These are phyloP conservation scores for Dipteronia dyeriana DNA, from an alignment of 345 rosid genomes.

Conservation along the genomic window DNA sequence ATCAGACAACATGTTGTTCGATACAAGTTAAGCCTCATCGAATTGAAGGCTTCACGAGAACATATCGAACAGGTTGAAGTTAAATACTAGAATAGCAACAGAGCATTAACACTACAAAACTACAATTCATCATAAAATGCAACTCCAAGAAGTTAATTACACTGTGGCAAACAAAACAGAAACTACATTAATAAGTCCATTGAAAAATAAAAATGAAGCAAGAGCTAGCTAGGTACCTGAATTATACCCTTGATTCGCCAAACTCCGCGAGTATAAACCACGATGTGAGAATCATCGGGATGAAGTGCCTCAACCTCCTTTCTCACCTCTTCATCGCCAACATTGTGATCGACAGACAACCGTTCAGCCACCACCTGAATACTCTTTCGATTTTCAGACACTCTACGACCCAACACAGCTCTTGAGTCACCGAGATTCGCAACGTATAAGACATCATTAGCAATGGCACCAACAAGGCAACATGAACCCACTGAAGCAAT, in stretches of 20 bases:
- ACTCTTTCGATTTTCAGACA: conserved; percentile 16
- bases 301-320: conserved; percentile 72
- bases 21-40: neutral
- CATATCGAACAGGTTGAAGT: neutral
- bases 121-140: neutral
- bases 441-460: conserved; percentile 46
- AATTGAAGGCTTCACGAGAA: neutral
- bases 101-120: neutral
- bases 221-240: conserved; percentile 42
- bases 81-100: neutral
- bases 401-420: conserved; percentile 58
- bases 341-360: conserved; percentile 65
- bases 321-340: conserved; percentile 62
- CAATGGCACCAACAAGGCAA: conserved; percentile 61
- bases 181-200: neutral
- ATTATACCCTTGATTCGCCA: conserved; percentile 78
- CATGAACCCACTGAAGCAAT: conserved; percentile 69
- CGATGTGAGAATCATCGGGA: conserved; percentile 64
- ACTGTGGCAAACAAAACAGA: neutral
- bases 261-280: conserved; percentile 54
- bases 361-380: conserved; percentile 53
- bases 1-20: neutral
- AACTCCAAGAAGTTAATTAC: neutral
- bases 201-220: neutral
- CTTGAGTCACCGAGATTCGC: conserved; percentile 78